Evolutionary conservation across 345 rosid species (phyloP).

Genomic region (Citrus trifoliata): DNA sequence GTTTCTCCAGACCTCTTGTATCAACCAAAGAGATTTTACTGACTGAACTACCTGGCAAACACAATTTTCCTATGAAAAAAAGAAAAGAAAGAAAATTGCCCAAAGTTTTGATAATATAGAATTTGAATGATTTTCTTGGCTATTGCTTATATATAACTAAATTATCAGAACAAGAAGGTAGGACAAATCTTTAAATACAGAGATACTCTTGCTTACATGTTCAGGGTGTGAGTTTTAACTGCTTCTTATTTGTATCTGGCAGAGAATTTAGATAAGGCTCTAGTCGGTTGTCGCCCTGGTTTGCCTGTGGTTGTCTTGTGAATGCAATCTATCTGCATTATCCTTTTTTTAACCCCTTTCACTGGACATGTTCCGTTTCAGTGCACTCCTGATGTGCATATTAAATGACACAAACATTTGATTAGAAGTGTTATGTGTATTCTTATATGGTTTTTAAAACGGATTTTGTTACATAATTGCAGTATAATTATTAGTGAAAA

Average conservation of each 20-base stretch:
- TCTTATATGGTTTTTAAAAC: constrained; percentile 9
- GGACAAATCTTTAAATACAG: background rate
- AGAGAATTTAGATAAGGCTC: background rate
- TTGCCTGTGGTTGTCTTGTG: background rate
- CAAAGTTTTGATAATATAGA: background rate
- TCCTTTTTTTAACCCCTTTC: background rate
- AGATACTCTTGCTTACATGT: background rate
- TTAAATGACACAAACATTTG: background rate
- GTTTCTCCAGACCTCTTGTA: background rate
- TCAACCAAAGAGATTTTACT: background rate
- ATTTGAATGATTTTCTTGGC: background rate
- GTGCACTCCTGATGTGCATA: background rate
- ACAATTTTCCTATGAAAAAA: background rate
- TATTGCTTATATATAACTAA: background rate
- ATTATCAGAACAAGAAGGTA: background rate
- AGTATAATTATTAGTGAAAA: constrained; percentile 53
- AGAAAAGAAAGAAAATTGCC: too few species aligned
- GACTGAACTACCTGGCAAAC: background rate
- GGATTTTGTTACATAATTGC: constrained; percentile 23
- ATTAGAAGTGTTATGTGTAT: background rate
- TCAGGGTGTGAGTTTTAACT: background rate
- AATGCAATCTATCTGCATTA: background rate
- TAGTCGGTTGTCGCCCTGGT: background rate
- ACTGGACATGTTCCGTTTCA: background rate
- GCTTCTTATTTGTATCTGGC: background rate